Percentiles rank a stretch among this genome's conserved stretches.
phyloP scores from a whole-genome alignment of 2,329 filamentous ascomycete species.

The Seiridium cupressi region DNA sequence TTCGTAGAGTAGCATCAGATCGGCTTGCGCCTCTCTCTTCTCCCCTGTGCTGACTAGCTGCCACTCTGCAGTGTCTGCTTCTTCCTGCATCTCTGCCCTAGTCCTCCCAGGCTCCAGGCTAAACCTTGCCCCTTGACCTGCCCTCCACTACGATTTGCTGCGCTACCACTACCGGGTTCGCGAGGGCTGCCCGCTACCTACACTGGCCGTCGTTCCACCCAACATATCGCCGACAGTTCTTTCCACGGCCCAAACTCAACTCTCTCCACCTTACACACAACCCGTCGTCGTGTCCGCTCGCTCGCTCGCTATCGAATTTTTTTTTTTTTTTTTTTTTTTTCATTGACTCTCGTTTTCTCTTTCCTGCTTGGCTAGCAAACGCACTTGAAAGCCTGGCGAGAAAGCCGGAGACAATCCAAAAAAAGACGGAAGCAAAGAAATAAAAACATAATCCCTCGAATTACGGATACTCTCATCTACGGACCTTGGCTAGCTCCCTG shows the following conservation, averaged over 20 bases:
- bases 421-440: not conserved
- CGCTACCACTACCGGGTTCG: not conserved
- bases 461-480: not conserved
- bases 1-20: too few relatives aligned
- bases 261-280: not conserved
- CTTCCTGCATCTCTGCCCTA: too few relatives aligned
- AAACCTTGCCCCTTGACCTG: conserved; percentile 2
- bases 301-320: conserved; percentile 1
- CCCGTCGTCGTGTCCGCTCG: not conserved
- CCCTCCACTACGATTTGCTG: not conserved
- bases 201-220: not conserved
- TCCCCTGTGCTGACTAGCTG: too few relatives aligned
- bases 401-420: not conserved
- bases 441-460: too few relatives aligned
- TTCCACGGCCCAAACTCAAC: conserved; percentile 3
- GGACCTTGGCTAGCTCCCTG: conserved; percentile 5
- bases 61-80: too few relatives aligned
- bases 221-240: conserved; percentile 1
- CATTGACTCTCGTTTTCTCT: not conserved
- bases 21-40: too few relatives aligned
- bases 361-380: not conserved
- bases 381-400: not conserved
- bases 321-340: not conserved
- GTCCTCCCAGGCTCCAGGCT: not conserved
- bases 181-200: not conserved